Evolutionary conservation across 805 yeast species (phyloP).

Genomic region (Pichia phayaonensis): DNA sequence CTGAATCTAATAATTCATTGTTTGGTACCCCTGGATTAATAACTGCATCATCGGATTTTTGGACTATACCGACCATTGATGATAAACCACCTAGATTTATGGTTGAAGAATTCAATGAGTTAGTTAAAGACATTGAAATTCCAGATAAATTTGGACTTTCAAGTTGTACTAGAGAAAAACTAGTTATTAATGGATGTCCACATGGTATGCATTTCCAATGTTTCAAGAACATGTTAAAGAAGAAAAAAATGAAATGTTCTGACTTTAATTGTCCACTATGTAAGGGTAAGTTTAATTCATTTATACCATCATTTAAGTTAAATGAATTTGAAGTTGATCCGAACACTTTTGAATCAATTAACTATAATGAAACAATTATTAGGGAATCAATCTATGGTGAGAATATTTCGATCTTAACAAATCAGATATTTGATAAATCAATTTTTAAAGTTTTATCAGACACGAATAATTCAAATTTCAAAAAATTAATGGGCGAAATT

Average conservation of each 20-base stretch:
- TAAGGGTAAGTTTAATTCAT: conserved; percentile 35
- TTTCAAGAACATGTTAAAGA: conserved; percentile 27
- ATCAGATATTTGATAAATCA: conserved; percentile 23
- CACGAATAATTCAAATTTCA: conserved; percentile 13
- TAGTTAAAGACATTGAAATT: not conserved
- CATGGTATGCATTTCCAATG: conserved; percentile 47
- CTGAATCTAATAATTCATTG: conserved; percentile 35
- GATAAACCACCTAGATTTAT: conserved; percentile 23
- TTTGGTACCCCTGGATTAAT: conserved; percentile 55
- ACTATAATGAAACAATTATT: not conserved
- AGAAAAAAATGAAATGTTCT: conserved; percentile 11
- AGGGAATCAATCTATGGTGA: conserved; percentile 14
- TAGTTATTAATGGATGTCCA: conserved; percentile 39
- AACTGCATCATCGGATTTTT: conserved; percentile 39
- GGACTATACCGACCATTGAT: conserved; percentile 36
- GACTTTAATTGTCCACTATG: conserved; percentile 44
- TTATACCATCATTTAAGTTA: conserved; percentile 37
- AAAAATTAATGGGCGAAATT: conserved; percentile 18
- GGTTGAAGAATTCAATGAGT: conserved; percentile 14
- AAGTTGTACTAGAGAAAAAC: conserved; percentile 17
- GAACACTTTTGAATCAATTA: conserved; percentile 3
- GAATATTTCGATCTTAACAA: conserved; percentile 25
- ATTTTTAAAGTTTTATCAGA: conserved; percentile 20
- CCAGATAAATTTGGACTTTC: conserved; percentile 9
- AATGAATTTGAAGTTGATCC: conserved; percentile 20